Evolutionary conservation across 257 asterid genomes (phyloP), one percentile per base, ranked within the genome.

Genomic region (Misopates orontium): DNA sequence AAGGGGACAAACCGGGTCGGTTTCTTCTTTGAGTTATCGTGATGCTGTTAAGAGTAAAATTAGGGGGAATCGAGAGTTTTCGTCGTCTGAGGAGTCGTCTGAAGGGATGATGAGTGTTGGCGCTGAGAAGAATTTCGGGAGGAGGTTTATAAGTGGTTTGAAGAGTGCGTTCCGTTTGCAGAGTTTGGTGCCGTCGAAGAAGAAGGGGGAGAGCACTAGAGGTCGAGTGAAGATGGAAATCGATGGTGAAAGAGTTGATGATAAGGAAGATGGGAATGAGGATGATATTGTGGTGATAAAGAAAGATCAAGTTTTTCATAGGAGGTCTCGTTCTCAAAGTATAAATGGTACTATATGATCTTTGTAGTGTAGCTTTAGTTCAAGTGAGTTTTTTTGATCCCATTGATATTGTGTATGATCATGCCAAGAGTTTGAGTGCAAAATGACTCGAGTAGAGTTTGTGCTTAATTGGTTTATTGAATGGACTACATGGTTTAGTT

Each of bases 1-100:
- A 7, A 76, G 90, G 73, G 96, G 85, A 20, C 89, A 91, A 22
- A 70, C 59, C 0, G 97, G 95, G 9, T 85, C 97, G 0, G 61
- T 84, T 53, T 91, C 95, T 9, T 81, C 96, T 4, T 75, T 77
- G n/a, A 73, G 80, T 39, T 71, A 76, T 12, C 78, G 83, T 0
- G 76, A 84, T 5, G n/a, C n/a, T n/a, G 65, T 76, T 4, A 39
- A 58, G 4, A 60, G 52, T 41, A 74, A 41, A 42, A 72, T 64
- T 4, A 62, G 75, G 6, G 10, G 10, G 57, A 57, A 63, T 0
- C 56, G 67, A 31, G 73, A 45, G 45, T 73, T 71, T 2, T 79
- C 87, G 42, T 76, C 84, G 2, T 78, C 83, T 0, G 82, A 80
- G 58, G 82, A 60, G 9, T 77, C 76, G 2, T 69, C 48, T 11